A percentile compares a stretch with the other conserved stretches of the same genome.
Evolutionary conservation across 148 eudicot species (phyloP).

Genomic region (Agrostemma githago): DNA sequence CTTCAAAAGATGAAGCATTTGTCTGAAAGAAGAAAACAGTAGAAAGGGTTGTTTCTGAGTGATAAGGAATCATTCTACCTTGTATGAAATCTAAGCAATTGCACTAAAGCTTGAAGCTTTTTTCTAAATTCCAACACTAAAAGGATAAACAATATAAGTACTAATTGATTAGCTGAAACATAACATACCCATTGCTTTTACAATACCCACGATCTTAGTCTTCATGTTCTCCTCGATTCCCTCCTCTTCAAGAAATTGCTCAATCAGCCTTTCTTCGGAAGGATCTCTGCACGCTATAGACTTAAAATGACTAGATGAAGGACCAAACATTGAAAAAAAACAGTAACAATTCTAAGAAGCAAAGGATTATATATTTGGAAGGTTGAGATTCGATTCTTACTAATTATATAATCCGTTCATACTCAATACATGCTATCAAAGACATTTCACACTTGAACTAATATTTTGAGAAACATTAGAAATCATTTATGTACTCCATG

Average conservation of each 20-base stretch:
- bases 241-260: slow-evolving; percentile 73
- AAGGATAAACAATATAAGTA: background rate
- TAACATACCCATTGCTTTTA: slow-evolving; percentile 75
- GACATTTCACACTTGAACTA: too few relatives aligned
- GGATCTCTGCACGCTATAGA: slow-evolving; percentile 48
- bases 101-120: background rate
- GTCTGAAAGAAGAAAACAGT: background rate
- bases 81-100: background rate
- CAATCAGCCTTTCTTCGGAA: slow-evolving; percentile 64
- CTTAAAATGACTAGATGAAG: slow-evolving; percentile 15
- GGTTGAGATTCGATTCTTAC: too few relatives aligned
- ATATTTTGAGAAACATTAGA: too few relatives aligned
- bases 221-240: slow-evolving; percentile 57
- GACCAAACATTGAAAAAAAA: background rate
- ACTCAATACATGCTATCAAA: too few relatives aligned
- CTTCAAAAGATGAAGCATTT: background rate
- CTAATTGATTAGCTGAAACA: background rate
- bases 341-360: background rate
- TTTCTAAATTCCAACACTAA: background rate
- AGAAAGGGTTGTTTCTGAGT: background rate
- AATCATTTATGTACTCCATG: too few relatives aligned
- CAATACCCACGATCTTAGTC: slow-evolving; percentile 54
- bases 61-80: background rate
- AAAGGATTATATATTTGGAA: background rate
- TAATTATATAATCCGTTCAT: too few relatives aligned